Evolutionary conservation across 106 monocot species (phyloP), one percentile per base, ranked within the genome.

Genomic region (Cymbidium sinense): DNA sequence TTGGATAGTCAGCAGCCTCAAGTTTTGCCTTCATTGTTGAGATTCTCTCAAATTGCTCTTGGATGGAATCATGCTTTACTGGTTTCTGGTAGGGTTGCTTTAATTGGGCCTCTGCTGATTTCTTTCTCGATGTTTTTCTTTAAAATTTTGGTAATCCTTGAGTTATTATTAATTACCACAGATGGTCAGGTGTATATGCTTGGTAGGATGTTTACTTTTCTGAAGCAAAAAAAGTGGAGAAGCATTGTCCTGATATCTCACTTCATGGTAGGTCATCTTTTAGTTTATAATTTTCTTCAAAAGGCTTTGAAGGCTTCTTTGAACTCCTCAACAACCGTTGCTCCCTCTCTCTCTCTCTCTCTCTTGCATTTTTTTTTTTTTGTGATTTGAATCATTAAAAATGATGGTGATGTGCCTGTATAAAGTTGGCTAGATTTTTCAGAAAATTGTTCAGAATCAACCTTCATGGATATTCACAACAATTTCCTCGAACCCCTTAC

Each of bases 31-130:
- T 79, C 82, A 33, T 78, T 85, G 17, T 82, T 83, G 74, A 85
- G 58, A 64, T 81, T 92, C 58, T 85, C 87, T 73, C 85, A 92
- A 80, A 81, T 92, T 83, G 87, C 87, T 77, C 81, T 92, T 29
- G 92, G 92, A 71, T 92, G 92, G 92, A 85, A 92, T 81, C 92
- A 92, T 82, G 89, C 89, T 67, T 75, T 92, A 78, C 12, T 89
- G 77, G 10, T 89, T 80, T 52, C 92, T 76, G 92, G 92, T 92
- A 87, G 23, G 47, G 2, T 25, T 58, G 36, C 47, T 58, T 77
- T 44, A 58, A 51, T 70, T n/a, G 33, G 19, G 23, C 35, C 30
- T 70, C 30, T n/a, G 20, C 12, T 52, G 34, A 2, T 55, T 73
- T 39, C 50, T 21, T 61, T 20, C 9, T 35, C 1, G 18, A 52